Base-by-base conservation (phyloP, 2,329 filamentous ascomycete genomes). In the Dichotomopilus funicola region DNA sequence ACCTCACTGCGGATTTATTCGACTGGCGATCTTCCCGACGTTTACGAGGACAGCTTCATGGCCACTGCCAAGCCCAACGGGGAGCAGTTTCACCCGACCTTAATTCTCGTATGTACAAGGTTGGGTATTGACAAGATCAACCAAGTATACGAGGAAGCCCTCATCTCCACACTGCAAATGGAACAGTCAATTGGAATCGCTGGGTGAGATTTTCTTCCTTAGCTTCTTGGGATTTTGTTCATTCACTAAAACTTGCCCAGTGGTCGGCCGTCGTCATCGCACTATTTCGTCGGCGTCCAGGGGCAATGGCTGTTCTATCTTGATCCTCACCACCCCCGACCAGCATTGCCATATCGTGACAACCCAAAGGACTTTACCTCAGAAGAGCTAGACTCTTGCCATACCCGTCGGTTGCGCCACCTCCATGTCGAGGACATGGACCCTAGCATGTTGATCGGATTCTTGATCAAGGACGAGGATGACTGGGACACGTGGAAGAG, bases 401-500 rank as follows among this genome's bases (percentile, higher is more conserved):
- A 99, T 68, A 97, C 91, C 0, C 82, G 89, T 50, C 85, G 92
- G 48, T 74, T 99, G 13, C 84, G 92, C 40, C 82, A 88, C 54
- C 78, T 99, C 35, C 86, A 94, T 63, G 80, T 99, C 49, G 84
- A 85, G 57, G 91, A 97, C 67, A 94, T 99, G 89, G 94, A 99
- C 65, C 94, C 94, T 0, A 96, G 91, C 66, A 99, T 99, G 94
- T 75, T 99, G 43, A 89, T 99, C 61, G 92, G 90, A 4, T 97
- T 97, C 66, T 73, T 99, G 38, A 91, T 99, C 59, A 81, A 79
- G 42, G 83, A 88, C 56, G 85, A 92, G 63, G 79, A 85, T 44
- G 94, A 99, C 62, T 97, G 92, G 87, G 73, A 79, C 41, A 80
- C 83, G 52, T 97, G 91, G 91, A 87, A 89, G 66, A 76, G 81